Base-by-base conservation (phyloP, 768 basidiomycete species). In the Dictyophora rubrovolvata region DNA sequence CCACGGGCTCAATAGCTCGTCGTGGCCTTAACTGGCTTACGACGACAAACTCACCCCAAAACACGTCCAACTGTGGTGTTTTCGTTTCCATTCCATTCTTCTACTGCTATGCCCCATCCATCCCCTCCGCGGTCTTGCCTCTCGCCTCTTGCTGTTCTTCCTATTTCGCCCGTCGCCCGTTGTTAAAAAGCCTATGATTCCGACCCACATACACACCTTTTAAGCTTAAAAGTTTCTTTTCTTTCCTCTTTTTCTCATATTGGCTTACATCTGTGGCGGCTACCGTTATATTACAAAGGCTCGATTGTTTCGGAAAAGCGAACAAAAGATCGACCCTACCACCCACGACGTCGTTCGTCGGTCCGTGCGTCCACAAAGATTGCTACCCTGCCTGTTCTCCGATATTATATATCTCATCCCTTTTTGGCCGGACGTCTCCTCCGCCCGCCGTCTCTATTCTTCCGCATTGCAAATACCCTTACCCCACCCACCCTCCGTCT, bases 191-290 rank as follows among this genome's bases (percentile, higher is more conserved):
- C 12, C 12, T 42, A 42, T 42, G 42, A 42, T n/a, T 42, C 42
- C 42, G 42, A 42, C 42, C 42, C 10, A n/a, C 42, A 14, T 42
- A 3, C 42, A 42, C 42, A 3, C 42, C 42, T 42, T 42, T n/a
- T 14, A 42, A 42, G 12, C 42, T 42, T 9, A 42, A 12, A 42
- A 2, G 28, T 28, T 28, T 28, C 28, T 28, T 28, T 42, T 42
- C n/a, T n/a, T 42, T n/a, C 42, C 42, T 9, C 42, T 42, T 9
- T 42, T 2, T 28, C n/a, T 28, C 28, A 28, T 53, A 37, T 47
- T 20, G 46, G 47, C 37, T 54, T 87, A 85, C 72, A 61, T 59
- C 42, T 54, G 9, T 48, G 21, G n/a, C 47, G 47, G 37, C 54
- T 11, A n/a, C 16, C 23, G 16, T 18, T 21, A 55, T 17, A 55